Evolutionary conservation across 2,329 filamentous ascomycete species (phyloP).

Genomic region (Monilinia fructigena): DNA sequence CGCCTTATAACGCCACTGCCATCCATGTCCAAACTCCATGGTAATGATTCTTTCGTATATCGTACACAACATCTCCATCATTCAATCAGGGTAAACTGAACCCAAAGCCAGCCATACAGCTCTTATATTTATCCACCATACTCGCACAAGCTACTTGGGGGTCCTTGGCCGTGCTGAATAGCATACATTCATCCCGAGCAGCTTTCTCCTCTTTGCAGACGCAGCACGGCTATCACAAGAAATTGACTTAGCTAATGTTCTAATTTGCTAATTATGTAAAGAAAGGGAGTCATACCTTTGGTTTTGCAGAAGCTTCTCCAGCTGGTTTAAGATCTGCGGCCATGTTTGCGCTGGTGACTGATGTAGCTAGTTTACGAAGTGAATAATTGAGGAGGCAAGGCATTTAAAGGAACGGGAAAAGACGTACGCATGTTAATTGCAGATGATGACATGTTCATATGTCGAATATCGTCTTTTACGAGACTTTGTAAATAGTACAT

Average conservation of each 20-base stretch:
- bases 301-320: slow-evolving; percentile 30
- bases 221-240: slow-evolving; percentile 74
- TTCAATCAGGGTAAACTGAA: slow-evolving; percentile 57
- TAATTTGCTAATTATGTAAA: not conserved
- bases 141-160: slow-evolving; percentile 80
- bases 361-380: slow-evolving; percentile 33
- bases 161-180: slow-evolving; percentile 84
- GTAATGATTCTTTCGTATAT: slow-evolving; percentile 17
- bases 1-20: slow-evolving; percentile 29
- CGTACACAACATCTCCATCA: slow-evolving; percentile 3
- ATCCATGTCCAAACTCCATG: slow-evolving; percentile 30
- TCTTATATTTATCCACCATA: slow-evolving; percentile 80
- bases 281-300: slow-evolving; percentile 32
- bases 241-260: slow-evolving; percentile 14
- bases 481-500: slow-evolving; percentile 32
- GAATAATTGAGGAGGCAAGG: slow-evolving; percentile 5
- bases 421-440: slow-evolving; percentile 36
- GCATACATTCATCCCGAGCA: slow-evolving; percentile 95
- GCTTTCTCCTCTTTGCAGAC: slow-evolving; percentile 96
- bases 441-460: slow-evolving; percentile 35
- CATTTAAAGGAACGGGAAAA: not conserved
- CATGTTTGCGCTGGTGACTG: slow-evolving; percentile 34
- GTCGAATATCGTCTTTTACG: slow-evolving; percentile 26
- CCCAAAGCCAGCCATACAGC: slow-evolving; percentile 89
- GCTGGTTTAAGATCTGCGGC: slow-evolving; percentile 34